These are phyloP conservation scores for Beauveria scarabaeidicola DNA, from an alignment of 2,329 filamentous ascomycete genomes.

Conservation along the genomic window DNA sequence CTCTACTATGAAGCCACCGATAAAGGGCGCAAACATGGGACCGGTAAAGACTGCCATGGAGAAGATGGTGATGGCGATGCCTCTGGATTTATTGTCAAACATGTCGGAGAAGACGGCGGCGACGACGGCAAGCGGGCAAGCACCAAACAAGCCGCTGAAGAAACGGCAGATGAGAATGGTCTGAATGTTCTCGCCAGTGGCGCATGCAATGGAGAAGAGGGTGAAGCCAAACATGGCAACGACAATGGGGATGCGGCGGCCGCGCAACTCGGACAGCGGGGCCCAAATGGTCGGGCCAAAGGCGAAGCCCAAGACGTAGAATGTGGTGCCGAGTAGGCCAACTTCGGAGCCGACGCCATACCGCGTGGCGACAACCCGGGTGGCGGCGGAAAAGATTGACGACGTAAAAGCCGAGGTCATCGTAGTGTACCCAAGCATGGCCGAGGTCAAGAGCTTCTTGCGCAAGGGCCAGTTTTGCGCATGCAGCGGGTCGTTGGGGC, in stretches of 20 bases:
- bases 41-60: conserved; percentile 52
- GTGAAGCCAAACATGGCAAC: conserved; percentile 61
- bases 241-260: conserved; percentile 54
- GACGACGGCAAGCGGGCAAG: conserved; percentile 59
- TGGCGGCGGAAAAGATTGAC: conserved; percentile 67
- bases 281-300: conserved; percentile 66
- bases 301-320: conserved; percentile 65
- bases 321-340: conserved; percentile 54
- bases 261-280: conserved; percentile 63
- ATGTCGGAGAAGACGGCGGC: conserved; percentile 66
- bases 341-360: conserved; percentile 56
- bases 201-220: conserved; percentile 57
- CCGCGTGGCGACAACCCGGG: conserved; percentile 42
- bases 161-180: conserved; percentile 65
- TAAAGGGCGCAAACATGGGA: conserved; percentile 58
- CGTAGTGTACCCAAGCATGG: conserved; percentile 65
- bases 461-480: conserved; percentile 77
- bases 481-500: conserved; percentile 72
- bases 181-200: conserved; percentile 58
- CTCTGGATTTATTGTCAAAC: conserved; percentile 56
- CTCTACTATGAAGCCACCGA: conserved; percentile 58
- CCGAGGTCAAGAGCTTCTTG: conserved; percentile 65
- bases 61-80: conserved; percentile 37
- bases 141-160: conserved; percentile 64
- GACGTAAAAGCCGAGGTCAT: conserved; percentile 63